Percentiles rank a stretch among this genome's conserved stretches.
phyloP scores from a whole-genome alignment of 495 filamentous ascomycete genomes.

The Xanthoparmelia taractica region DNA sequence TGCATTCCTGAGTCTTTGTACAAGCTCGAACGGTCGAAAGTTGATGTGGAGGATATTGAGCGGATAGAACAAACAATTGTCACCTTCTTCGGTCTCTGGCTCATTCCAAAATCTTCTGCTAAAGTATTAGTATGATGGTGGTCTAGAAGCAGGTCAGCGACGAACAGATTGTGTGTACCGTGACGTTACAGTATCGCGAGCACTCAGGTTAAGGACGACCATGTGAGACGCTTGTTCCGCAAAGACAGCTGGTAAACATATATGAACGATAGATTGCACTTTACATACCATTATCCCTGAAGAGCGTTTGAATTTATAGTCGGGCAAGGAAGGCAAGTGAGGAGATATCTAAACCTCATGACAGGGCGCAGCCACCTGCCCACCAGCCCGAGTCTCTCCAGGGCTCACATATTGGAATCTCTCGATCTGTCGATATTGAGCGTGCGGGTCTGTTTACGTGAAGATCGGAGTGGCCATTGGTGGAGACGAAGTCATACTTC shows the following conservation, averaged over 20 bases:
- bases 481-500: background rate
- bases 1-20: background rate
- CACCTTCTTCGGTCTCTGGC: background rate
- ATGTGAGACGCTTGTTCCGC: background rate
- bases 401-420: background rate
- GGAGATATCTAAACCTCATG: background rate
- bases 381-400: background rate
- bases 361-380: background rate
- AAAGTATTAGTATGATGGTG: background rate
- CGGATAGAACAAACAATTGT: background rate
- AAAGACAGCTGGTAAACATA: no score
- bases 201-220: background rate
- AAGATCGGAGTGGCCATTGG: slow-evolving; percentile 7
- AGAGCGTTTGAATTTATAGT: no score
- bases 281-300: no score
- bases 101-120: background rate
- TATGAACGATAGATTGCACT: no score
- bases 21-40: no score
- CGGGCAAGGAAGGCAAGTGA: no score
- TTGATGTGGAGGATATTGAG: background rate
- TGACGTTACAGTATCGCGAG: background rate
- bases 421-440: background rate
- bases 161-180: background rate
- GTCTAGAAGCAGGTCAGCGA: background rate
- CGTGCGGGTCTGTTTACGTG: background rate